Conservation (phyloP, 345 rosid genomes). For the Corchorus olitorius region DNA sequence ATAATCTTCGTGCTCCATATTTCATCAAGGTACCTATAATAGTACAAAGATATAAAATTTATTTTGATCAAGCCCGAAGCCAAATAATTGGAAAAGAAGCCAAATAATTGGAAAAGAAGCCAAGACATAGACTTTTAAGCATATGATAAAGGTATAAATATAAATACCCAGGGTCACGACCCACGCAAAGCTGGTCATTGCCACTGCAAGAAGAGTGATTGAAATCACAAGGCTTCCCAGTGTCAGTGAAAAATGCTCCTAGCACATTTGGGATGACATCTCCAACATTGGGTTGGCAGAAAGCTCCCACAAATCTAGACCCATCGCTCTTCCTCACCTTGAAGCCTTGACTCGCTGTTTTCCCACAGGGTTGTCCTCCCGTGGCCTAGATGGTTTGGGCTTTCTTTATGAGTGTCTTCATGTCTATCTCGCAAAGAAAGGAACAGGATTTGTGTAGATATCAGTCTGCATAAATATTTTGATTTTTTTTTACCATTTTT, state of each 20-base stretch:
- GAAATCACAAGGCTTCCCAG: conserved; percentile 57
- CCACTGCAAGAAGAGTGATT: conserved; percentile 63
- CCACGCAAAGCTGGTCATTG: conserved; percentile 51
- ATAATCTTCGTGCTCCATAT: conserved; percentile 54
- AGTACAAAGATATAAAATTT: background rate
- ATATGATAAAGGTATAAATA: too few relatives aligned
- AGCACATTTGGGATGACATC: conserved; percentile 64
- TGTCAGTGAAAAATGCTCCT: conserved; percentile 56
- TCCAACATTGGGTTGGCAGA: conserved; percentile 65
- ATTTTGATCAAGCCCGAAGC: background rate
- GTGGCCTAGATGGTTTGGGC: conserved; percentile 43
- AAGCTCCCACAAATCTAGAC: conserved; percentile 52
- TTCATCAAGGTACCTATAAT: conserved; percentile 53
- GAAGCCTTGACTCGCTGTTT: conserved; percentile 47
- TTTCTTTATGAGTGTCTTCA: conserved; percentile 22
- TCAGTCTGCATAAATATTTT: too few relatives aligned
- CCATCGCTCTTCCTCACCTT: conserved; percentile 57
- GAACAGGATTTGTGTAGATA: too few relatives aligned
- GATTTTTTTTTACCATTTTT: background rate
- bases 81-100: background rate
- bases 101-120: too few relatives aligned
- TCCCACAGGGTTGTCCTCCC: conserved; percentile 45
- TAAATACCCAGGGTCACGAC: conserved; percentile 61
- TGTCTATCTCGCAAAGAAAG: conserved; percentile 22
- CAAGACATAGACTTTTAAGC: too few relatives aligned